Percentiles rank a stretch among this genome's conserved stretches.
Evolutionary conservation across 2,329 filamentous ascomycete genomes (phyloP).

Genomic region (Aureobasidium musti): DNA sequence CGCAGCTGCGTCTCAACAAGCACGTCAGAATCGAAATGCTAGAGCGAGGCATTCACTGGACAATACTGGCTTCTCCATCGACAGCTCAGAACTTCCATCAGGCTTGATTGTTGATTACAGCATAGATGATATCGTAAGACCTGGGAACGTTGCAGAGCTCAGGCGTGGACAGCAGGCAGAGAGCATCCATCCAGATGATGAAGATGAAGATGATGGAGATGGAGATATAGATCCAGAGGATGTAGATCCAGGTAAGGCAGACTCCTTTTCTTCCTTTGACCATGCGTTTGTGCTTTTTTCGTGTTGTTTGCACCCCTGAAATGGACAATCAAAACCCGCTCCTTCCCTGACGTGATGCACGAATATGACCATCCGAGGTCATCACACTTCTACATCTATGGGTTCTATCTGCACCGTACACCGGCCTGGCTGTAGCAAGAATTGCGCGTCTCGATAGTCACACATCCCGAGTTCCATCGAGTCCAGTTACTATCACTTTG

Average conservation of each 20-base stretch:
- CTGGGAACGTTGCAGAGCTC: not conserved
- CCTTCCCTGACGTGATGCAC: not conserved
- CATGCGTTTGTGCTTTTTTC: not conserved
- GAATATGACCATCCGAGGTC: not conserved
- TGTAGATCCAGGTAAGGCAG: conserved; percentile 16
- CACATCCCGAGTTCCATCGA: not conserved
- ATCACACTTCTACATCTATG: too few species aligned
- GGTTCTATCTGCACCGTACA: too few species aligned
- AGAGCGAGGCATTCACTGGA: conserved; percentile 22
- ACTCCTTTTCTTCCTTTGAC: not conserved
- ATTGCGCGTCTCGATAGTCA: not conserved
- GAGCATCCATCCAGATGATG: conserved; percentile 1
- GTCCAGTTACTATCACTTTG: not conserved
- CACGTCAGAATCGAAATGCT: conserved; percentile 12
- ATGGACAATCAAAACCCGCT: not conserved
- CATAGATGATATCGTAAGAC: conserved; percentile 19
- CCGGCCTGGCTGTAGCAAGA: not conserved
- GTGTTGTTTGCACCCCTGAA: not conserved
- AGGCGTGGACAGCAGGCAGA: not conserved
- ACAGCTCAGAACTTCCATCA: conserved; percentile 19
- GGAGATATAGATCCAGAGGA: conserved; percentile 19
- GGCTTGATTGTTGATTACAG: conserved; percentile 23
- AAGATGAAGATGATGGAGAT: conserved; percentile 13
- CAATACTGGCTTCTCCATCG: conserved; percentile 23
- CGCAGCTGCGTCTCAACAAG: conserved; percentile 3